phyloP scores from a whole-genome alignment of 2,329 filamentous ascomycete genomes.

The Scorias spongiosa region DNA sequence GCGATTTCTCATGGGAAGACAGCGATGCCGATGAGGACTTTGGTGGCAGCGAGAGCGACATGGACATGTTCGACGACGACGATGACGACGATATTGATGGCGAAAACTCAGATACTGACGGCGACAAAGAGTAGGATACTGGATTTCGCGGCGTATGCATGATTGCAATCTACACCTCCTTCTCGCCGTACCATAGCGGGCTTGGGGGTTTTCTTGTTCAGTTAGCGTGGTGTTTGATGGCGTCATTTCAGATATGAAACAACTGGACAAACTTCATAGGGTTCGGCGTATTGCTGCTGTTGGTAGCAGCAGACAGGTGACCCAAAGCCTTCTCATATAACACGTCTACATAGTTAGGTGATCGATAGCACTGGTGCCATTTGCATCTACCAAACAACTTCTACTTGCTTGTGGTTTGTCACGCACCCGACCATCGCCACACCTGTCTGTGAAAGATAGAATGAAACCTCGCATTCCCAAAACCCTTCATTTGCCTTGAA shows the following conservation, averaged over 20 bases:
- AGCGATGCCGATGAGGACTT: slow-evolving; percentile 51
- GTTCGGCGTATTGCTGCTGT: too few species aligned
- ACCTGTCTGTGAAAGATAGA: too few species aligned
- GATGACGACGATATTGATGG: slow-evolving; percentile 36
- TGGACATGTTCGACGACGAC: slow-evolving; percentile 35
- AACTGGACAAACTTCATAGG: too few species aligned
- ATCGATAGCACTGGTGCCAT: too few species aligned
- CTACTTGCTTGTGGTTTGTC: too few species aligned
- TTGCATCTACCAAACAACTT: too few species aligned
- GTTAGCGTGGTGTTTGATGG: background rate
- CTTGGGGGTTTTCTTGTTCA: background rate
- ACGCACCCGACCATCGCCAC: too few species aligned
- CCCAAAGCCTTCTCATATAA: too few species aligned
- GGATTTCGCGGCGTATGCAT: slow-evolving; percentile 8
- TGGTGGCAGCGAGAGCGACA: slow-evolving; percentile 51
- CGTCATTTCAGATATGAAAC: background rate
- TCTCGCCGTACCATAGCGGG: background rate
- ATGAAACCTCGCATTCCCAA: too few species aligned
- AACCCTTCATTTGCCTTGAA: too few species aligned
- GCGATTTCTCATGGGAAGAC: slow-evolving; percentile 56
- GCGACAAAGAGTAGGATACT: slow-evolving; percentile 41
- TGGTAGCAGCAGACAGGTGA: too few species aligned
- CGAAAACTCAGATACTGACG: slow-evolving; percentile 41
- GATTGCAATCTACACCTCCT: background rate
- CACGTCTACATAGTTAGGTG: too few species aligned